phyloP scores from a whole-genome alignment of 179 eudicot species.

The Patellifolia procumbens region DNA sequence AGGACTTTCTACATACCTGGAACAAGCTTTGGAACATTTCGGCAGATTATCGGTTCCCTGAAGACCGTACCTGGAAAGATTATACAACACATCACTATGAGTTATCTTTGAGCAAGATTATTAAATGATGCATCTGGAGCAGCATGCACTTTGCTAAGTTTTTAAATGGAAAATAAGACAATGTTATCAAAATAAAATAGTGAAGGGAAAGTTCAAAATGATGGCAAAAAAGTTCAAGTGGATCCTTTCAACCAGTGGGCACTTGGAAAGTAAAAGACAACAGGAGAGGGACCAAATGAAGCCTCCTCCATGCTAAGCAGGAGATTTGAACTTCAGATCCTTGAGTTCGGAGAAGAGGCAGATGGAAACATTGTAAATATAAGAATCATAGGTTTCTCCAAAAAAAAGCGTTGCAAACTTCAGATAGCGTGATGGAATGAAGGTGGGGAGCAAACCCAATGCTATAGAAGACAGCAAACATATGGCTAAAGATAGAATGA shows the following conservation, averaged over 20 bases:
- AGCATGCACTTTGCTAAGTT: background rate
- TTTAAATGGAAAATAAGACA: background rate
- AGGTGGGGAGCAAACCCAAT: background rate
- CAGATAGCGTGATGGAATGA: too few relatives aligned
- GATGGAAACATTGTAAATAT: too few relatives aligned
- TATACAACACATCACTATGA: background rate
- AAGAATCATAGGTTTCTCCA: too few relatives aligned
- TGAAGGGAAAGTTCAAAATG: background rate
- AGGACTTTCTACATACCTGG: slow-evolving; percentile 48
- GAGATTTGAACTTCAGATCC: background rate
- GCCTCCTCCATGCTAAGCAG: background rate
- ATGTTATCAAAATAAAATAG: background rate
- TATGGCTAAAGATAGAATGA: background rate
- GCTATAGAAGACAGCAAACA: background rate
- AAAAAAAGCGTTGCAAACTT: too few relatives aligned
- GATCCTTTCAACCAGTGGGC: background rate
- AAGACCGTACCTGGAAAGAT: slow-evolving; percentile 79
- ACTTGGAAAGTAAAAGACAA: background rate
- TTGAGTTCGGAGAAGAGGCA: background rate
- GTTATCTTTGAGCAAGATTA: background rate
- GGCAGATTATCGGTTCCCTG: slow-evolving; percentile 93
- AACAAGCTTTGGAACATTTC: slow-evolving; percentile 81
- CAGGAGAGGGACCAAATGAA: background rate
- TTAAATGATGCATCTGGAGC: background rate
- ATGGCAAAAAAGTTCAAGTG: background rate